phyloP scores from a whole-genome alignment of 2,329 filamentous ascomycete species.

The Orbilia ellipsospora region DNA sequence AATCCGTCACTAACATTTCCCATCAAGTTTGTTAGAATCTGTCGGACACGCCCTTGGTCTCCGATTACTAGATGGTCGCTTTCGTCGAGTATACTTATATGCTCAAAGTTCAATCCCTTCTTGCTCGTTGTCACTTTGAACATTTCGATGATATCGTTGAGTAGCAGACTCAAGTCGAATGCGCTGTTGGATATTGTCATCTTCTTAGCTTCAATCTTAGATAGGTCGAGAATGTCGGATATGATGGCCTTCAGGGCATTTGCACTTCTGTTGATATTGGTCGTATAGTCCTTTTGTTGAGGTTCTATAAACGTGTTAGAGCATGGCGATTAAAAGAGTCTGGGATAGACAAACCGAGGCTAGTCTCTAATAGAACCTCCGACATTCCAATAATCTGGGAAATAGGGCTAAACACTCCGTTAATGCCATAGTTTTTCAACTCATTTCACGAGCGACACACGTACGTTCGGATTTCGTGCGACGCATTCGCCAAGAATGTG shows the following conservation, averaged over 20 bases:
- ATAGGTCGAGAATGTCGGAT: slow-evolving; percentile 53
- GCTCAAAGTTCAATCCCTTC: slow-evolving; percentile 49
- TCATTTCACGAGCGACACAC: not conserved
- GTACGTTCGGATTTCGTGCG: slow-evolving; percentile 53
- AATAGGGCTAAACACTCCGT: slow-evolving; percentile 28
- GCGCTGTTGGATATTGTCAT: slow-evolving; percentile 54
- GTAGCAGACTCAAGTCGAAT: slow-evolving; percentile 44
- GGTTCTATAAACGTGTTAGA: slow-evolving; percentile 19
- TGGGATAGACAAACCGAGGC: slow-evolving; percentile 24
- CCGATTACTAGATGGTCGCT: slow-evolving; percentile 48
- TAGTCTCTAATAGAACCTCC: slow-evolving; percentile 46
- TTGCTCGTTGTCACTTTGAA: slow-evolving; percentile 50
- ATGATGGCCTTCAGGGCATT: slow-evolving; percentile 49
- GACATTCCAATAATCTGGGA: slow-evolving; percentile 55
- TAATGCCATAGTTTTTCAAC: no score
- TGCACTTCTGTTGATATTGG: slow-evolving; percentile 52
- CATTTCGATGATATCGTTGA: slow-evolving; percentile 50
- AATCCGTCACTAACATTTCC: slow-evolving; percentile 32
- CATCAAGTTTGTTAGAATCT: slow-evolving; percentile 53
- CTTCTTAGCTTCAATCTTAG: slow-evolving; percentile 54
- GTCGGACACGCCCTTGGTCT: slow-evolving; percentile 50
- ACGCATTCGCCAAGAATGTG: slow-evolving; percentile 53
- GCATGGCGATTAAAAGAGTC: not conserved
- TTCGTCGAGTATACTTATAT: slow-evolving; percentile 51
- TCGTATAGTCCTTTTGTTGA: slow-evolving; percentile 42